Percentiles rank a stretch among this genome's conserved stretches.
Conservation (phyloP, 331 rosid genomes). For the Arachis monticola region DNA sequence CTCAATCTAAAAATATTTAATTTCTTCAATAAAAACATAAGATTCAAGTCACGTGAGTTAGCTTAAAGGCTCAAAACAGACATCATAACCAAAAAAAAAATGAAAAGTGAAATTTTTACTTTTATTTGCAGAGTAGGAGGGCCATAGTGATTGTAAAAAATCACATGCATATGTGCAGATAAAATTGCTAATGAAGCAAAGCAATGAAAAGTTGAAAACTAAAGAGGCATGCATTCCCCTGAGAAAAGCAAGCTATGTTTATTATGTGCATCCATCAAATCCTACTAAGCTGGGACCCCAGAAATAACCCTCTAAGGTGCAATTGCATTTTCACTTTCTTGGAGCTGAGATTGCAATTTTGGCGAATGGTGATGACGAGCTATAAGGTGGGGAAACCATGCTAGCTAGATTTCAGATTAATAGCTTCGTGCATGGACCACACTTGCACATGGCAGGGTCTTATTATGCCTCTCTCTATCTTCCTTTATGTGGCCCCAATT, state of each 20-base stretch:
- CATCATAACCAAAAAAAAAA: not conserved
- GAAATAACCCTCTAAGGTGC: constrained; percentile 1
- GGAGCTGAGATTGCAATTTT: not conserved
- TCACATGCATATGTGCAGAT: constrained; percentile 8
- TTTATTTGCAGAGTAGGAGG: constrained; percentile 10
- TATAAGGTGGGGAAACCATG: constrained; percentile 16
- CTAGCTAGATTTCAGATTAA: not conserved
- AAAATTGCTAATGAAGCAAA: constrained; percentile 18
- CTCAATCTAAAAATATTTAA: not conserved
- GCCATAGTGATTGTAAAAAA: not conserved
- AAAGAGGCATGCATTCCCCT: no score
- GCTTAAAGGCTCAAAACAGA: not conserved
- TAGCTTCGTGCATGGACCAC: constrained; percentile 15
- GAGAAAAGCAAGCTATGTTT: no score
- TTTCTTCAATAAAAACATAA: no score
- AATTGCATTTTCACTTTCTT: constrained; percentile 38
- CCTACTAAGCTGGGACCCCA: constrained; percentile 18
- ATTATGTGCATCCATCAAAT: constrained; percentile 7
- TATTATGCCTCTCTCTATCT: constrained; percentile 7
- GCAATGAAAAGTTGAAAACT: not conserved
- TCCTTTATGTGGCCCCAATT: constrained; percentile 5
- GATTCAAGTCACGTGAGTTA: no score
- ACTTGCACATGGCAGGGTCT: constrained; percentile 33
- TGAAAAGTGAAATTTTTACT: not conserved
- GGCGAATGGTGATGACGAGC: constrained; percentile 2